Evolutionary conservation across 257 asterid genomes (phyloP).

Genomic region (Scutellaria minor): DNA sequence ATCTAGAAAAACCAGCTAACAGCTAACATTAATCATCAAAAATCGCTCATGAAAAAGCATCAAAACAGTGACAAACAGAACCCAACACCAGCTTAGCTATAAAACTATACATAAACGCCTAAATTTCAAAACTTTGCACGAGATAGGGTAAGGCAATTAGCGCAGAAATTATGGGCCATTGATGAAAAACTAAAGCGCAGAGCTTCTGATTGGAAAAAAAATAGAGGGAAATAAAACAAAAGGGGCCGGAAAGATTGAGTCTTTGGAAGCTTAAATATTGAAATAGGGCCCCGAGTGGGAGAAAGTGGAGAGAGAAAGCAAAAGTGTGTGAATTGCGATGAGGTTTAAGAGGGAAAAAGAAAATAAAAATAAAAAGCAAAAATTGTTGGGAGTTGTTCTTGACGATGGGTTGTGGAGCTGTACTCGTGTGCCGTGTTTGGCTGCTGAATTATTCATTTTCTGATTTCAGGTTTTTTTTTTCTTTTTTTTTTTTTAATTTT

Average conservation of each 20-base stretch:
- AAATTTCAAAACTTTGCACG: slow-evolving; percentile 26
- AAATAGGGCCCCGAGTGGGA: slow-evolving; percentile 45
- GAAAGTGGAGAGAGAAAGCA: slow-evolving; percentile 38
- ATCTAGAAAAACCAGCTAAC: slow-evolving; percentile 58
- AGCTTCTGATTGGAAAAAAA: slow-evolving; percentile 31
- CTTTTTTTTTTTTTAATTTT: not conserved
- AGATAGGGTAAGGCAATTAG: slow-evolving; percentile 23
- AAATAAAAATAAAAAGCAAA: slow-evolving; percentile 26
- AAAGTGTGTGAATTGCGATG: slow-evolving; percentile 36
- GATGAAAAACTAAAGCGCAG: slow-evolving; percentile 45
- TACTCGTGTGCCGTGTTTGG: slow-evolving; percentile 33
- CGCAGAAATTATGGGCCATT: slow-evolving; percentile 43
- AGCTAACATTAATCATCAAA: slow-evolving; percentile 49
- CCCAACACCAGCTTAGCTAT: slow-evolving; percentile 38
- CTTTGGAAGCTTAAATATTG: slow-evolving; percentile 50
- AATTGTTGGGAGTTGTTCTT: slow-evolving; percentile 37
- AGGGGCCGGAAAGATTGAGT: slow-evolving; percentile 43
- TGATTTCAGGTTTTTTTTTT: not conserved
- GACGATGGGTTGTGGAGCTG: slow-evolving; percentile 42
- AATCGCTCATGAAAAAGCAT: slow-evolving; percentile 43
- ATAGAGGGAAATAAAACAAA: slow-evolving; percentile 3
- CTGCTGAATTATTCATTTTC: slow-evolving; percentile 33
- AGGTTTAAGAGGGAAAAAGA: slow-evolving; percentile 35
- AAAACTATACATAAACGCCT: slow-evolving; percentile 31
- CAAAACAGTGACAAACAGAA: slow-evolving; percentile 40